Conservation (phyloP, 2,329 filamentous ascomycete species). For the Colletotrichum limetticola region DNA sequence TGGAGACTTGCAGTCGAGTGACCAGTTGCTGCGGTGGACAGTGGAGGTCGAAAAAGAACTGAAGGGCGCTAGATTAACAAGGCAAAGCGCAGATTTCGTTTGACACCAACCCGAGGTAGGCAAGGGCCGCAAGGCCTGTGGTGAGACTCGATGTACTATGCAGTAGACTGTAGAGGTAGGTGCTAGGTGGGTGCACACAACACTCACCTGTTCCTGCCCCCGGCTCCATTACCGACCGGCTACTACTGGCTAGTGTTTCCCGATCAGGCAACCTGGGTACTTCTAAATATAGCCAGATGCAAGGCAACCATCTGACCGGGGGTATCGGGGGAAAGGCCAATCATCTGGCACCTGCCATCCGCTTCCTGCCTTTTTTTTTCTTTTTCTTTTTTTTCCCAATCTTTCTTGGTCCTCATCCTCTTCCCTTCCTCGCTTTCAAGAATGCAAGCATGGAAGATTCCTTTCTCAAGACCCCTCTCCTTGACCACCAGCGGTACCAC, state of each 20-base stretch:
- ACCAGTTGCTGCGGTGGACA: not conserved
- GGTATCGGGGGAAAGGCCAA: slow-evolving; percentile 3
- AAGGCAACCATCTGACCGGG: slow-evolving; percentile 18
- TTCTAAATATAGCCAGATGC: slow-evolving; percentile 20
- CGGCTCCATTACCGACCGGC: slow-evolving; percentile 10
- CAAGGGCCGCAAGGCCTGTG: slow-evolving; percentile 10
- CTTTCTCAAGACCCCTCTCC: not conserved
- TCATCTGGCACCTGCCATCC: slow-evolving; percentile 2
- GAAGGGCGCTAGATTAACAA: slow-evolving; percentile 21
- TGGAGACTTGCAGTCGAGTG: no score
- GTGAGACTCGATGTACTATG: not conserved
- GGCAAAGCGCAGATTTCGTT: slow-evolving; percentile 10
- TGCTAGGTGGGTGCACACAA: slow-evolving; percentile 9
- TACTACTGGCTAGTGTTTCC: slow-evolving; percentile 15
- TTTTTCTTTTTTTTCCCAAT: not conserved
- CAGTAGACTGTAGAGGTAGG: not conserved
- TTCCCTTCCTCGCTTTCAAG: not conserved
- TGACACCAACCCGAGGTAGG: slow-evolving; percentile 13
- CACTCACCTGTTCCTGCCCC: slow-evolving; percentile 29
- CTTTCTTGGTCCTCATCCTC: not conserved
- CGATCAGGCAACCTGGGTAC: slow-evolving; percentile 1
- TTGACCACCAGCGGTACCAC: not conserved
- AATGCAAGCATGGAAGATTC: not conserved
- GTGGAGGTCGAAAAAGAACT: not conserved
- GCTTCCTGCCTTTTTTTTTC: slow-evolving; percentile 19